Evolutionary conservation across 2,329 filamentous ascomycete species (phyloP), one percentile per base, ranked within the genome.

Genomic region (Nemania serpens): DNA sequence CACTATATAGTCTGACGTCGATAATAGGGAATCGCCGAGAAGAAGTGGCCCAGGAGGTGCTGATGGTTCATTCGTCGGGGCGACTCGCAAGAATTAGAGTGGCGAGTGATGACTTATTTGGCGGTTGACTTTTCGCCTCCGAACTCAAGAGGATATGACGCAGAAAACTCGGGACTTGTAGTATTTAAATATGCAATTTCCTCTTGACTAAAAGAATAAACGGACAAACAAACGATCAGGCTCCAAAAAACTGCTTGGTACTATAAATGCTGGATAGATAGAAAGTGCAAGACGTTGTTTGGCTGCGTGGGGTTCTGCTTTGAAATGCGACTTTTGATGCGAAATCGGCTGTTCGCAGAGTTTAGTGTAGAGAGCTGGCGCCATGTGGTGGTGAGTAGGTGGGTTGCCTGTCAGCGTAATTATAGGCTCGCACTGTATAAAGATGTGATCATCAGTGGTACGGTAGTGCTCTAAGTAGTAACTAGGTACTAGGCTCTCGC

Each of bases 281-380:
- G 25, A 29, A 7, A 7, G 25, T 7, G 25, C 7, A n/a, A n/a
- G n/a, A n/a, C 7, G 39, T 25, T 17, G n/a, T 42, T 60, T 34
- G 43, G 39, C 18, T 20, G 51, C 17, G 47, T 57, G 39, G 46
- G 33, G 29, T 42, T 49, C 46, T 67, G 65, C 61, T 68, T 68
- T 69, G 67, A 69, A 69, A 68, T 69, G 66, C 58, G 47, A 59
- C 51, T 62, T 66, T 67, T 61, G 59, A 62, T 66, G 67, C 67
- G 67, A 68, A 50, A 69, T 67, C 67, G 67, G 67, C 66, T 46
- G 55, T 48, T 55, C 47, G 61, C 39, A 55, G 54, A 49, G 57
- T 61, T 42, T n/a, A 29, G 25, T 29, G 3, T 29, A 29, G 25
- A 29, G 3, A 7, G 25, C 7, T 29, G 25, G 25, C 25, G 25